Evolutionary conservation across 2,329 filamentous ascomycete species (phyloP), one percentile per base, ranked within the genome.

Genomic region (Rutstroemia sp.): DNA sequence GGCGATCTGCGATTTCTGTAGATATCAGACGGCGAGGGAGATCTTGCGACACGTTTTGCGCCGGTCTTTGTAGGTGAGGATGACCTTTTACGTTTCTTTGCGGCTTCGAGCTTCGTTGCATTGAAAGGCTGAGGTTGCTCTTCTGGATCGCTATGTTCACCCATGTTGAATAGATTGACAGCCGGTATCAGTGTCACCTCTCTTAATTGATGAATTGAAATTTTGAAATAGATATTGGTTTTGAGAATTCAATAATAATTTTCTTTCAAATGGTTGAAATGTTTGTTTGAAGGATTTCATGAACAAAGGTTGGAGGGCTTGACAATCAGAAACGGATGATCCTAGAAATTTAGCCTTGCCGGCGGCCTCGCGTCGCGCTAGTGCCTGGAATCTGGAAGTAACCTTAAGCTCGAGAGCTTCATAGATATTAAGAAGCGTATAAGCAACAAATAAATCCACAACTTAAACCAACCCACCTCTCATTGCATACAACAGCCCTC

Each of bases 61-160:
- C 59, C 63, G n/a, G 63, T 61, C 50, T 57, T 58, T 21, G 61
- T 64, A 46, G 73, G 71, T 14, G 73, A 73, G 38, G 65, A 58
- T 27, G 71, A 72, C 58, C 70, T 69, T 59, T 68, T 73, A 48
- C 71, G 73, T 60, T 73, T 73, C 61, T 73, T 75, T 42, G 72
- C 70, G 9, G 72, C 61, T 48, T 72, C 70, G 30, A 73, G 72
- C 57, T 69, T 71, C 45, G 71, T 73, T 25, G 72, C 72, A 65
- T 74, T 71, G 63, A 73, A 73, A 56, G 72, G 69, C 59, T 73
- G 70, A 57, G 72, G 71, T 39, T 70, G 65, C 25, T 69, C 69
- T 54, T 74, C 71, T 9, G 51, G 51, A 12, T 44, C 51, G 48
- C 51, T 52, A 25, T 57, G 50, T 34, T 51, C 54, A 52, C 69